Conservation (phyloP, 305 asterid species). For the Ilex paraguariensis region DNA sequence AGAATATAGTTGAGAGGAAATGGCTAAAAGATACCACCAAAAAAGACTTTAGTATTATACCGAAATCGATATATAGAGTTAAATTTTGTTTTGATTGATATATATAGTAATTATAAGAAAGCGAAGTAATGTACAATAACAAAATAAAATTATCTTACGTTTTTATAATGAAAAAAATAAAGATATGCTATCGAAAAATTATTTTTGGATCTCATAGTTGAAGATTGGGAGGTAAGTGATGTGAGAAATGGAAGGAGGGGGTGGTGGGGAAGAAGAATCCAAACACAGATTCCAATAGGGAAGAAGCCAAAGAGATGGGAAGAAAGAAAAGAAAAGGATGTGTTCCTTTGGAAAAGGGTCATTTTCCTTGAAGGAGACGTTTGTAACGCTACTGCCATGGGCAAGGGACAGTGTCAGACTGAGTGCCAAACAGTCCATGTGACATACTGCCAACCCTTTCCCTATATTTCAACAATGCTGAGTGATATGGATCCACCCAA, state of each 20-base stretch:
- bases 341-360: slow-evolving; percentile 38
- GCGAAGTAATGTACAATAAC: not conserved
- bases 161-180: too few species aligned
- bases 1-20: too few species aligned
- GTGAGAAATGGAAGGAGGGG: not conserved
- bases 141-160: not conserved
- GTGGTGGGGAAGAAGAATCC: not conserved
- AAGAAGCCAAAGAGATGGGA: slow-evolving; percentile 38
- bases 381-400: not conserved
- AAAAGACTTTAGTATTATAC: not conserved
- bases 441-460: too few species aligned
- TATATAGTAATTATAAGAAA: too few species aligned
- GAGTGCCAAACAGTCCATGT: too few species aligned
- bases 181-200: too few species aligned
- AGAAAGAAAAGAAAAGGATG: slow-evolving; percentile 24
- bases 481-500: too few species aligned
- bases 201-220: not conserved
- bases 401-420: too few species aligned
- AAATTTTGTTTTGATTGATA: not conserved
- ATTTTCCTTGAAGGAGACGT: not conserved
- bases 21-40: not conserved
- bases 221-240: not conserved
- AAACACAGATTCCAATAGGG: slow-evolving; percentile 31
- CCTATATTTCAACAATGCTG: too few species aligned
- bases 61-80: too few species aligned